These are phyloP conservation scores for Wallacemonas sp. DNA, from an alignment of 208 protist species.

Conservation along the genomic window DNA sequence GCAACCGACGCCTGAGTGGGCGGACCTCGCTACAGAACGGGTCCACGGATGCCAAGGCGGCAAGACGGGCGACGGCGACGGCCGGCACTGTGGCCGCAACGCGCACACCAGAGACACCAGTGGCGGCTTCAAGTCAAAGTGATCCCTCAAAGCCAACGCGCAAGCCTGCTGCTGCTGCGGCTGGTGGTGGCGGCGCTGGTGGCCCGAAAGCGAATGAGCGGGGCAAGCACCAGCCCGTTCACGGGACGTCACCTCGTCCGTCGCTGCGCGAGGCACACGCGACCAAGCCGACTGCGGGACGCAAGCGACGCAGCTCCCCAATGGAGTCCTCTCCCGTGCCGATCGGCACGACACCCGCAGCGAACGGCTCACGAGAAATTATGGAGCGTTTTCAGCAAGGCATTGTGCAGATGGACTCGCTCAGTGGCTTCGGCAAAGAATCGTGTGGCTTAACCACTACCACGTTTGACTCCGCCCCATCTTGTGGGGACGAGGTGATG, in stretches of 20 bases:
- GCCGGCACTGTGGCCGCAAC: neutral
- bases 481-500: neutral
- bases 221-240: neutral
- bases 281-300: neutral
- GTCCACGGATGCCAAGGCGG: neutral
- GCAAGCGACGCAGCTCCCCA: too few relatives aligned
- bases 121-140: too few relatives aligned
- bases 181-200: too few relatives aligned
- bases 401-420: slow-evolving; percentile 16
- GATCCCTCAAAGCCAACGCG: too few relatives aligned
- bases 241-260: neutral
- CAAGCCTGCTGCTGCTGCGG: too few relatives aligned
- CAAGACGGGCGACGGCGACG: neutral
- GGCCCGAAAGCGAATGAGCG: too few relatives aligned
- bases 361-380: slow-evolving; percentile 2
- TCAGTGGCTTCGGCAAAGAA: neutral
- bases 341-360: too few relatives aligned
- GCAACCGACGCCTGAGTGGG: neutral
- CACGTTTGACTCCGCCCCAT: neutral
- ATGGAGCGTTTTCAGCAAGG: slow-evolving; percentile 24
- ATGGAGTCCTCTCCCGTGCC: too few relatives aligned
- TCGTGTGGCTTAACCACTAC: neutral
- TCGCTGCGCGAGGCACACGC: neutral
- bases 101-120: neutral
- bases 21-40: slow-evolving; percentile 1